Evolutionary conservation across 768 basidiomycete species (phyloP).

Genomic region (Naematelia encephala): DNA sequence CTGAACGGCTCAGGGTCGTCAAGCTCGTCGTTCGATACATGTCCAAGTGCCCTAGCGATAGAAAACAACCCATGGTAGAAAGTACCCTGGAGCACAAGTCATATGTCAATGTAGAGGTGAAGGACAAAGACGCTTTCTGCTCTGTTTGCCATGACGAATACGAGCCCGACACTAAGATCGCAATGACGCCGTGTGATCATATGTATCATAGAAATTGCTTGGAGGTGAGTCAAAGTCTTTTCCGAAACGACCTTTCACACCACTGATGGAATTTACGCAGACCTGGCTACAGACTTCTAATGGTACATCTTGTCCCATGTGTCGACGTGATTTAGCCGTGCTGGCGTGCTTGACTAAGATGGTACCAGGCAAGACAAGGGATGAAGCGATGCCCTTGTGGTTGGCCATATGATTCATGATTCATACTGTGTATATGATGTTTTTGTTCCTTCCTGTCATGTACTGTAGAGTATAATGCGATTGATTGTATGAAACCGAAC

Average conservation of each 20-base stretch:
- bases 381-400: slow-evolving; percentile 35
- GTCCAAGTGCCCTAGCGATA: not conserved
- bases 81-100: slow-evolving; percentile 9
- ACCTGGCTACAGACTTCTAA: slow-evolving; percentile 36
- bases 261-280: slow-evolving; percentile 22
- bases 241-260: not conserved
- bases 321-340: slow-evolving; percentile 36
- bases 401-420: slow-evolving; percentile 12
- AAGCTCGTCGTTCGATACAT: not conserved
- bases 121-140: slow-evolving; percentile 31
- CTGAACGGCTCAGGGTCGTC: slow-evolving; percentile 17
- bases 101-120: slow-evolving; percentile 10
- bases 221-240: slow-evolving; percentile 23
- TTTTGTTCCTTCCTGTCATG: too few relatives aligned
- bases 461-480: not conserved
- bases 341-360: slow-evolving; percentile 27
- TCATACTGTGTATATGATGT: too few relatives aligned
- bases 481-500: too few relatives aligned
- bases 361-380: slow-evolving; percentile 14
- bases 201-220: slow-evolving; percentile 44
- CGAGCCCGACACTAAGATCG: slow-evolving; percentile 18
- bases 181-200: slow-evolving; percentile 40
- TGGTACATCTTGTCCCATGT: slow-evolving; percentile 42
- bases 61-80: slow-evolving; percentile 8
- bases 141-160: slow-evolving; percentile 46